A percentile compares a stretch with the other conserved stretches of the same genome.
phyloP scores from a whole-genome alignment of 2,329 filamentous ascomycete genomes.

The Ustilaginoidea virens region DNA sequence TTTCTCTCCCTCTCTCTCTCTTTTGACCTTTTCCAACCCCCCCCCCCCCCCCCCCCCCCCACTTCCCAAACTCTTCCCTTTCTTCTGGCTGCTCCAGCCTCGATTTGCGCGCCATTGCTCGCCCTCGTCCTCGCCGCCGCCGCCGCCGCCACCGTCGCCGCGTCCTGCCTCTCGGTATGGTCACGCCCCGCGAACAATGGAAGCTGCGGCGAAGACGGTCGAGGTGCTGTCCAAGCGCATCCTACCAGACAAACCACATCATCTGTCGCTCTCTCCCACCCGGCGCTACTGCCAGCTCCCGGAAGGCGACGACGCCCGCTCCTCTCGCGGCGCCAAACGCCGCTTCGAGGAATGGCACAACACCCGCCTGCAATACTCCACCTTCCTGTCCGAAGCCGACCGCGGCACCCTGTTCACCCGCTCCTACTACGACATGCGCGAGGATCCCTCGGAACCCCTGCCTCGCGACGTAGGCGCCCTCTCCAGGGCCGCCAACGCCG shows the following conservation, averaged over 20 bases:
- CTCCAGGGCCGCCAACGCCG: conserved; percentile 20
- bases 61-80: not conserved
- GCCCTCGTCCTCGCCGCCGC: conserved; percentile 1
- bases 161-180: conserved; percentile 18
- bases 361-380: conserved; percentile 39
- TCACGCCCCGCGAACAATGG: conserved; percentile 32
- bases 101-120: not conserved
- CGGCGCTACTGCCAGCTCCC: conserved; percentile 29
- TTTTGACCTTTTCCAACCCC: no score
- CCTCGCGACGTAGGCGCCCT: conserved; percentile 23
- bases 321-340: conserved; percentile 8
- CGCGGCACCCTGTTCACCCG: conserved; percentile 41
- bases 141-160: conserved; percentile 5
- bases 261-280: conserved; percentile 33
- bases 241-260: conserved; percentile 36
- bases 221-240: conserved; percentile 35
- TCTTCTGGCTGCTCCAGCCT: not conserved
- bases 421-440: conserved; percentile 40
- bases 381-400: conserved; percentile 40
- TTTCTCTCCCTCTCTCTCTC: no score
- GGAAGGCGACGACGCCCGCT: conserved; percentile 18
- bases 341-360: conserved; percentile 32
- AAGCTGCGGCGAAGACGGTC: conserved; percentile 42
- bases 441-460: conserved; percentile 28
- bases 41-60: not conserved